These are phyloP conservation scores for Sarcomyxa edulis DNA, from an alignment of 768 basidiomycete species.

Conservation along the genomic window DNA sequence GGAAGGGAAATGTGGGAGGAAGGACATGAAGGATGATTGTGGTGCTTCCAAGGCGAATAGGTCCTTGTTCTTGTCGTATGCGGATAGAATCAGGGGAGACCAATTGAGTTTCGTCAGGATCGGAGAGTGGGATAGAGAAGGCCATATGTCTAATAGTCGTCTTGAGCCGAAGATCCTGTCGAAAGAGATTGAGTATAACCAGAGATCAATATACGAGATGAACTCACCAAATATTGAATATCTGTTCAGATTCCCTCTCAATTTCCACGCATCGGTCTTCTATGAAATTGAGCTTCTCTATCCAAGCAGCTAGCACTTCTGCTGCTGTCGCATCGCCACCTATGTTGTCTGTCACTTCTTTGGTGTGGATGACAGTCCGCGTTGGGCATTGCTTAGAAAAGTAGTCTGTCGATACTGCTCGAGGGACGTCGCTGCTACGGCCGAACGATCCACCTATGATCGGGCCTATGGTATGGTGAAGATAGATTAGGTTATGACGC, in stretches of 20 bases:
- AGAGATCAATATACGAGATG: slow-evolving; percentile 2
- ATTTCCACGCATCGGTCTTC: slow-evolving; percentile 48
- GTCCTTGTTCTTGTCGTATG: slow-evolving; percentile 39
- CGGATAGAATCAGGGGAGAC: slow-evolving; percentile 55
- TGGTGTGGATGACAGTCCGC: slow-evolving; percentile 19
- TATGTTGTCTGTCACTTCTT: slow-evolving; percentile 15
- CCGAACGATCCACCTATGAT: slow-evolving; percentile 11
- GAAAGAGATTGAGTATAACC: not conserved
- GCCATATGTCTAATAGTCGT: slow-evolving; percentile 39
- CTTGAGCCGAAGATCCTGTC: slow-evolving; percentile 45
- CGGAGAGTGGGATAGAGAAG: slow-evolving; percentile 38
- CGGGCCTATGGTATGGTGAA: slow-evolving; percentile 13
- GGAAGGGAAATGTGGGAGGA: no score
- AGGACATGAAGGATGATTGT: no score
- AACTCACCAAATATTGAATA: slow-evolving; percentile 52
- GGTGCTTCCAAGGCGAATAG: slow-evolving; percentile 23
- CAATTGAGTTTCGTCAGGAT: slow-evolving; percentile 50
- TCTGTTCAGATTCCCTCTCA: slow-evolving; percentile 24
- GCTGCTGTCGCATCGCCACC: slow-evolving; percentile 24
- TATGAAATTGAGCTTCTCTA: slow-evolving; percentile 34
- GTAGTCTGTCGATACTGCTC: slow-evolving; percentile 39
- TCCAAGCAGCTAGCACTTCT: slow-evolving; percentile 38
- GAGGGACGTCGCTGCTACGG: slow-evolving; percentile 28
- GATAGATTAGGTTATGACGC: not conserved
- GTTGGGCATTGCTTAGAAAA: slow-evolving; percentile 45